Evolutionary conservation across 2,329 filamentous ascomycete species (phyloP).

Genomic region (Botrytis tulipae): DNA sequence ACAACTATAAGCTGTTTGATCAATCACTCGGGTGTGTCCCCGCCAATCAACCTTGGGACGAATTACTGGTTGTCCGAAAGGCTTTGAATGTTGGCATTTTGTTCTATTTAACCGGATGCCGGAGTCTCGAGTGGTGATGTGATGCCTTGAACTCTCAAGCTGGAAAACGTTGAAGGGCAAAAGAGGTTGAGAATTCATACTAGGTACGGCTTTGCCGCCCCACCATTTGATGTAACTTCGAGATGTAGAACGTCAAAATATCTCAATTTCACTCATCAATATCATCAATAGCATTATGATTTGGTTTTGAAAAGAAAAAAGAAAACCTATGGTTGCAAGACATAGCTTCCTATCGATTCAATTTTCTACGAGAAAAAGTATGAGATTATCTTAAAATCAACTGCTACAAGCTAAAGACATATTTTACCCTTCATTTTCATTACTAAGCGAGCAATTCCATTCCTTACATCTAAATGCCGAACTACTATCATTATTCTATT

Average conservation of each 20-base stretch:
- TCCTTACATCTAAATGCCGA: not conserved
- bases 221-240: not conserved
- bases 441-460: not conserved
- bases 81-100: not conserved
- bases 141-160: not conserved
- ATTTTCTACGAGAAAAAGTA: no score
- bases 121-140: not conserved
- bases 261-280: not conserved
- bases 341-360: no score
- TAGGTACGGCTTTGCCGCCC: not conserved
- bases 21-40: not conserved
- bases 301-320: accelerated
- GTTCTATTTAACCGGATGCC: not conserved
- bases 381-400: not conserved
- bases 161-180: not conserved
- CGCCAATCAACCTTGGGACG: not conserved
- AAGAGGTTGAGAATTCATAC: not conserved
- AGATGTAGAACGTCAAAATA: not conserved
- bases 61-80: not conserved
- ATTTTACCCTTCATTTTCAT: not conserved
- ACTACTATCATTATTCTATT: not conserved
- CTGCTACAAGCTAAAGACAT: not conserved
- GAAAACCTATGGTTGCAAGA: not conserved
- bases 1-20: not conserved
- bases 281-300: no score